phyloP scores from a whole-genome alignment of 2,329 filamentous ascomycete species.

The Aureobasidium sp. region DNA sequence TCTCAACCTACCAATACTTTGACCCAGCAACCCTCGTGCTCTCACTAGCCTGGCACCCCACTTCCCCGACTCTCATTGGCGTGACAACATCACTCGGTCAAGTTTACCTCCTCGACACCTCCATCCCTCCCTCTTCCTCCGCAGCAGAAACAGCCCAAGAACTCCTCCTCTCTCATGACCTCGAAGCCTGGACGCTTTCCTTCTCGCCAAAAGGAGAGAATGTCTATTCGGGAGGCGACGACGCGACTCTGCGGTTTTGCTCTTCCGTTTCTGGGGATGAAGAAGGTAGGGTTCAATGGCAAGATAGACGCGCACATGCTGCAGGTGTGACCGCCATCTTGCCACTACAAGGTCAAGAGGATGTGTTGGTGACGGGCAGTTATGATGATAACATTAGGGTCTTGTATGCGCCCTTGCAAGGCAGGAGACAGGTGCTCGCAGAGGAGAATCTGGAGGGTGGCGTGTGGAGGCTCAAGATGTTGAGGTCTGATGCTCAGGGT shows the following conservation, averaged over 20 bases:
- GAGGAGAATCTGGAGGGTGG: constrained; percentile 66
- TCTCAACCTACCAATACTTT: constrained; percentile 44
- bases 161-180: constrained; percentile 34
- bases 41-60: constrained; percentile 67
- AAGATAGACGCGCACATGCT: constrained; percentile 56
- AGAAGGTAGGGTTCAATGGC: constrained; percentile 27
- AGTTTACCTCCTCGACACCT: constrained; percentile 37
- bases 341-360: constrained; percentile 50
- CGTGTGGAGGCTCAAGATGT: constrained; percentile 75
- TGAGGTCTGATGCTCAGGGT: constrained; percentile 39
- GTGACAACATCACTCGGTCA: constrained; percentile 64
- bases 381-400: constrained; percentile 83
- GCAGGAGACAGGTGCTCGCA: constrained; percentile 49
- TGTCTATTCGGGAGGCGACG: constrained; percentile 68
- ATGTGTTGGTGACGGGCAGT: constrained; percentile 72
- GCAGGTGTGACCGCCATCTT: constrained; percentile 85
- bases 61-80: constrained; percentile 49
- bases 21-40: constrained; percentile 58
- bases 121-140: neutral
- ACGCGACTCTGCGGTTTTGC: constrained; percentile 48
- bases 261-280: constrained; percentile 16
- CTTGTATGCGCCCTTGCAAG: constrained; percentile 38
- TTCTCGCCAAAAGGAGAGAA: constrained; percentile 38
- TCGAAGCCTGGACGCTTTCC: constrained; percentile 70
- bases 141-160: constrained; percentile 17